Conservation (phyloP, 768 basidiomycete genomes). For the Heimioporus sp. region DNA sequence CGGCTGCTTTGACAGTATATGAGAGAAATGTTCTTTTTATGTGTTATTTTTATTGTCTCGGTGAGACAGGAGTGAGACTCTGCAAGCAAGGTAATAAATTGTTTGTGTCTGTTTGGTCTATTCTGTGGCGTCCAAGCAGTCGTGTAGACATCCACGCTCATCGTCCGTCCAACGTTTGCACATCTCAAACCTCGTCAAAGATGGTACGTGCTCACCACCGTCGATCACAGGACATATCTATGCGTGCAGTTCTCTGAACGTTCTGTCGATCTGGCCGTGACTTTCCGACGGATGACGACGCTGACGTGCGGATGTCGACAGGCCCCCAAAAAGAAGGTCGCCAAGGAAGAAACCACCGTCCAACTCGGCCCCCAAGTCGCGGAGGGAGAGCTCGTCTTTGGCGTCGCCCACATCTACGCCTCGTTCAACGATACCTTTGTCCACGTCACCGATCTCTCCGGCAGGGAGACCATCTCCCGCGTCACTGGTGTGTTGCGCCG, state of each 20-base stretch:
- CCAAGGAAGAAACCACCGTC: slow-evolving; percentile 80
- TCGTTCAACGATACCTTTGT: slow-evolving; percentile 99
- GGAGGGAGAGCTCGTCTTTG: slow-evolving; percentile 96
- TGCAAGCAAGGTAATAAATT: not conserved
- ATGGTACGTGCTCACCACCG: slow-evolving; percentile 35
- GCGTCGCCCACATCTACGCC: slow-evolving; percentile 98
- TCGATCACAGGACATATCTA: not conserved
- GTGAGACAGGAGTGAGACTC: no score
- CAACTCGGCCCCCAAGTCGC: slow-evolving; percentile 94
- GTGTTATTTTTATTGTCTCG: no score
- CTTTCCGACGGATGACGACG: slow-evolving; percentile 46
- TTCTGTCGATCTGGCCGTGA: not conserved
- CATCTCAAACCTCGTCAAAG: slow-evolving; percentile 28
- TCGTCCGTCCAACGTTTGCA: slow-evolving; percentile 15
- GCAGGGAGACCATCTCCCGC: slow-evolving; percentile 98
- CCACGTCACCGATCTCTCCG: slow-evolving; percentile 97
- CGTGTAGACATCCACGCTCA: slow-evolving; percentile 1
- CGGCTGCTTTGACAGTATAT: no score
- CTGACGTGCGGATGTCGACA: slow-evolving; percentile 56
- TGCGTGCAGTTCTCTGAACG: not conserved
- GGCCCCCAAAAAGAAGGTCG: slow-evolving; percentile 84
- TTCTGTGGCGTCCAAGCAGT: slow-evolving; percentile 2
- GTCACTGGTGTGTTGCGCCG: slow-evolving; percentile 72
- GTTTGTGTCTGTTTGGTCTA: slow-evolving; percentile 22
- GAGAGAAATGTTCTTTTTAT: no score